Evolutionary conservation across 2,329 filamentous ascomycete species (phyloP), one percentile per base, ranked within the genome.

Genomic region (Monilinia fructicola): DNA sequence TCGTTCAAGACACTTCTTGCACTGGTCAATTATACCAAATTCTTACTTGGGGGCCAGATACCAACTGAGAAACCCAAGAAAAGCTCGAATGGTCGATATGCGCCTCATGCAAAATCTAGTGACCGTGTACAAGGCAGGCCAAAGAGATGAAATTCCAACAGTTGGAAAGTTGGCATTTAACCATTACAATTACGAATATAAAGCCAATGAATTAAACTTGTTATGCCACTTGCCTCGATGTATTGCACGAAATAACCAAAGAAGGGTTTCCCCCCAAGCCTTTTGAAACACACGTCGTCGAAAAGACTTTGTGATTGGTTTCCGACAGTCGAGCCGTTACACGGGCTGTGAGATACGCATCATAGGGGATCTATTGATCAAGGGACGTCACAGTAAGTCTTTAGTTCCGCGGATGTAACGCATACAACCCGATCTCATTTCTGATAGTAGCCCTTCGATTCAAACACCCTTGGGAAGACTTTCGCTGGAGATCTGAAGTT

Each of bases 1-100:
- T 74, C 75, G 2, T 72, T 75, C 55, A 75, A 72, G 55, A 70
- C 69, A 11, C 38, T 68, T 11, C 60, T 53, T 26, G 60, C 66
- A 1, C 9, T 72, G 14, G 64, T 75, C 38, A 69, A 67, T 31
- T 73, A 69, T 65, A 68, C 60, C 16, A 72, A 70, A 44, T 48
- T 50, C 4, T 71, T 69, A 60, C 56, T 72, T 12, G 18, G 68
- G 11, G 69, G 71, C 0, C 56, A 60, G 31, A 60, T 59, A 61
- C 38, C 66, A 26, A 21, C 54, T 44, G 69, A 69, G 18, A 71
- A 67, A 63, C 46, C 67, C 9, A 31, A 66, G 31, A 70, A 69
- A 18, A 23, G 52, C 14, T 53, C 61, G 16, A 74, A 71, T 68
- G 71, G 69, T 7, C 72, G 68, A 50, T 67, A 68, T 55, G 31